Evolutionary conservation across 2,329 filamentous ascomycete species (phyloP).

Genomic region (Gaeumannomyces tritici): DNA sequence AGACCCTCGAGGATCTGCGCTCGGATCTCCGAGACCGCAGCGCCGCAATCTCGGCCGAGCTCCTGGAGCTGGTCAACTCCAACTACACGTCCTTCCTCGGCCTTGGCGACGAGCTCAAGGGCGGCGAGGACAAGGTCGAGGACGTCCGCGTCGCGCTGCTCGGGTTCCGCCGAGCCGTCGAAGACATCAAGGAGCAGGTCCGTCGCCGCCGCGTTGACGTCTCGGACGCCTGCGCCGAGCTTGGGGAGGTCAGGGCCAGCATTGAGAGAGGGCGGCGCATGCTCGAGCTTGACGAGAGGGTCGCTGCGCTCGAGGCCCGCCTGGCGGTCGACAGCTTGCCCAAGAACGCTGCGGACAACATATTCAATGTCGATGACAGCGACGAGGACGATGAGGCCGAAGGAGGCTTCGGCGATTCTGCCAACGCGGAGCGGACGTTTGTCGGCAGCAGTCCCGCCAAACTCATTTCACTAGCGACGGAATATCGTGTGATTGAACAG

Average conservation of each 20-base stretch:
- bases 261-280: constrained; percentile 54
- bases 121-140: constrained; percentile 86
- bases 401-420: constrained; percentile 7
- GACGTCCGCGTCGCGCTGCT: constrained; percentile 80
- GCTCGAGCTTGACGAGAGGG: constrained; percentile 56
- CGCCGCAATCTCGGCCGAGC: constrained; percentile 70
- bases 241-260: constrained; percentile 50
- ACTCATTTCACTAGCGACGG: constrained; percentile 32
- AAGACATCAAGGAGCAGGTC: constrained; percentile 61
- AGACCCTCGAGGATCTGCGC: constrained; percentile 90
- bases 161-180: constrained; percentile 75
- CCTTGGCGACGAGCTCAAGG: constrained; percentile 69
- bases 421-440: constrained; percentile 16
- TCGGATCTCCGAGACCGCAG: constrained; percentile 75
- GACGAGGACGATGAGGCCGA: constrained; percentile 17
- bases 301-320: constrained; percentile 53
- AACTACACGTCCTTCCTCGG: constrained; percentile 90
- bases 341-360: constrained; percentile 17
- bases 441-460: constrained; percentile 37
- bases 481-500: constrained; percentile 31
- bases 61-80: constrained; percentile 88
- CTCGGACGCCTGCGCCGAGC: constrained; percentile 51
- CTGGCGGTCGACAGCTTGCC: constrained; percentile 39
- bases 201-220: constrained; percentile 54
- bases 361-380: constrained; percentile 19